Conservation (phyloP, 495 filamentous ascomycete genomes). For the Sordaria brevicollis region DNA sequence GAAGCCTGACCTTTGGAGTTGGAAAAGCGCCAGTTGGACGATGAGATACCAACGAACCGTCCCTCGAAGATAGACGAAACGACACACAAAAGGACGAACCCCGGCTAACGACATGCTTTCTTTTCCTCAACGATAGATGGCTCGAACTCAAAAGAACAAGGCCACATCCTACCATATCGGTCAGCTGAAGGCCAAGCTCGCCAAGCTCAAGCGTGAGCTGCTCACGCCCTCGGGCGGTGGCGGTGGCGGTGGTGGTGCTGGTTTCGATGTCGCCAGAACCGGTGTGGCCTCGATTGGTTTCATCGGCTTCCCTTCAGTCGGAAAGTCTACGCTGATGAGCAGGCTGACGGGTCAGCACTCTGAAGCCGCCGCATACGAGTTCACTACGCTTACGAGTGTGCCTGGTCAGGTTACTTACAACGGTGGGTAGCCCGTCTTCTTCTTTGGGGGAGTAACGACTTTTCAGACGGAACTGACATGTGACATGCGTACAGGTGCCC, state of each 20-base stretch:
- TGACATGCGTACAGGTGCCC: constrained; percentile 46
- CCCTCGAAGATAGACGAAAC: neutral
- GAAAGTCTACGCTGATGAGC: constrained; percentile 96
- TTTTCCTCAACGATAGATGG: constrained; percentile 49
- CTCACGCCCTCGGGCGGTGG: constrained; percentile 75
- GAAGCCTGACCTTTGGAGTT: neutral
- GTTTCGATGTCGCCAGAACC: constrained; percentile 96
- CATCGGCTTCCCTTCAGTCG: constrained; percentile 86
- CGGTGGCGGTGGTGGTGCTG: constrained; percentile 76
- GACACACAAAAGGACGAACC: neutral
- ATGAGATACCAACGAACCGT: constrained; percentile 5
- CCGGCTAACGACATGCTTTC: neutral
- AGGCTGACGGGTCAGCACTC: constrained; percentile 91
- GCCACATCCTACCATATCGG: constrained; percentile 80
- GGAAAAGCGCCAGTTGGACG: neutral
- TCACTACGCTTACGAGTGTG: constrained; percentile 95
- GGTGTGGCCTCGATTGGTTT: constrained; percentile 93
- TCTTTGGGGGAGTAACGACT: neutral
- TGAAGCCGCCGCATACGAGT: constrained; percentile 94
- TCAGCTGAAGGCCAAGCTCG: constrained; percentile 96
- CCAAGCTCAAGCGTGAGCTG: constrained; percentile 92
- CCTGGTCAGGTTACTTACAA: constrained; percentile 96
- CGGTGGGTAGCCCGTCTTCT: constrained; percentile 28
- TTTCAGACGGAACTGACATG: neutral
- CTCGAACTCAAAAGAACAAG: constrained; percentile 96